Conservation (phyloP, 176 grass and related monocot species). For the Oryza officinalis region DNA sequence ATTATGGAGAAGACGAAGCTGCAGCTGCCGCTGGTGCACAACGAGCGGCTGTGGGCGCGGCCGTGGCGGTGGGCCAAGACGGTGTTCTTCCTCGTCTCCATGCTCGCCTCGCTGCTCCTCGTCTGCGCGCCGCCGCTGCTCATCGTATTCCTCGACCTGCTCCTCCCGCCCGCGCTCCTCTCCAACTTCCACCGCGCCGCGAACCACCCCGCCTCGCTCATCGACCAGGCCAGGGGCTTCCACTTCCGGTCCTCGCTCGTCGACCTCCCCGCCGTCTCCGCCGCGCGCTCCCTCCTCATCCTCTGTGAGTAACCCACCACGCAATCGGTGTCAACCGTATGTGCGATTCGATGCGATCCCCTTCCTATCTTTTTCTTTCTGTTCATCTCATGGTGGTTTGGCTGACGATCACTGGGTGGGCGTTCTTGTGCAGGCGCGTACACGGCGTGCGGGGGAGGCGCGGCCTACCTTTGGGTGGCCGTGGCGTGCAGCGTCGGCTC, state of each 20-base stretch:
- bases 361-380: not conserved
- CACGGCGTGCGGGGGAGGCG: conserved; percentile 53
- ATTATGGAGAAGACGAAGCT: conserved; percentile 73
- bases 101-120: conserved; percentile 86
- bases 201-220: not conserved
- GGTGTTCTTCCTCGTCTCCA: conserved; percentile 77
- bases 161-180: conserved; percentile 73
- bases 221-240: conserved; percentile 54
- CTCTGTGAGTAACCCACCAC: conserved; percentile 47
- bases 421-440: conserved; percentile 54
- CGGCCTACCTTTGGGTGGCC: conserved; percentile 66
- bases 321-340: not conserved
- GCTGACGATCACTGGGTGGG: not conserved
- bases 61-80: conserved; percentile 91
- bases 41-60: conserved; percentile 53
- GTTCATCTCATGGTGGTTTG: not conserved
- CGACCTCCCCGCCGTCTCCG: conserved; percentile 80
- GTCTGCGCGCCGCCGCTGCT: conserved; percentile 95
- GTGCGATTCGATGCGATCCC: not conserved
- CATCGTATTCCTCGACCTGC: conserved; percentile 82
- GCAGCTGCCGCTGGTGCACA: conserved; percentile 33
- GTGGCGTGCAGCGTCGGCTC: conserved; percentile 64
- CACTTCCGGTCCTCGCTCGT: conserved; percentile 66
- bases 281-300: conserved; percentile 76
- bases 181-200: conserved; percentile 46